Percentiles rank a stretch among this genome's conserved stretches.
Conservation (phyloP, 78 protist genomes). For the Protostelium mycophagum region DNA sequence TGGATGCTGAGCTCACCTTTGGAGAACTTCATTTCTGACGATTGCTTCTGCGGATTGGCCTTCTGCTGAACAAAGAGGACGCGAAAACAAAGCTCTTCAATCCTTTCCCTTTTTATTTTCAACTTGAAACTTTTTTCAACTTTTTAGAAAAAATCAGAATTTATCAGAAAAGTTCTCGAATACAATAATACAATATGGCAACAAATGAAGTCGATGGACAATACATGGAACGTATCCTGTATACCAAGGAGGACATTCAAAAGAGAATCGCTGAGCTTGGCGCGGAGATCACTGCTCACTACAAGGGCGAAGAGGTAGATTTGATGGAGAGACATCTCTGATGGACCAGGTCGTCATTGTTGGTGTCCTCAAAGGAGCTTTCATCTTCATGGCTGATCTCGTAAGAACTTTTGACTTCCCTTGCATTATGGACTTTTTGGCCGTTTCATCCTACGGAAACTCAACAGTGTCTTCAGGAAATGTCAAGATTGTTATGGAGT, state of each 20-base stretch:
- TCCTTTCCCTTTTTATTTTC: not conserved
- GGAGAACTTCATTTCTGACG: not conserved
- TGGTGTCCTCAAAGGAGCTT: slow-evolving; percentile 59
- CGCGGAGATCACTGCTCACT: not conserved
- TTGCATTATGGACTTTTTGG: slow-evolving; percentile 48
- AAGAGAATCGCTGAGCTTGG: not conserved
- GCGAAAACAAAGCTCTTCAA: not conserved
- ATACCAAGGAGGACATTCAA: not conserved
- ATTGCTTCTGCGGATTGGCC: not conserved
- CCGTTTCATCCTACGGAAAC: slow-evolving; percentile 43
- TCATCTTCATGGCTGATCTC: slow-evolving; percentile 58
- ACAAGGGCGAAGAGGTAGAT: not conserved
- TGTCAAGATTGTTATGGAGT: slow-evolving; percentile 46
- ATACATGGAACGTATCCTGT: not conserved
- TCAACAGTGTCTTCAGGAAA: slow-evolving; percentile 30
- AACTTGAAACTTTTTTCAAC: not conserved
- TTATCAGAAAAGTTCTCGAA: not conserved
- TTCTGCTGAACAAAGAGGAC: not conserved
- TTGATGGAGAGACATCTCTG: not conserved
- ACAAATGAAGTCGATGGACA: not conserved
- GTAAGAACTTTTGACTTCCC: slow-evolving; percentile 39
- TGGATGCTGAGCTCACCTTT: not conserved
- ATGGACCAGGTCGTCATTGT: not conserved
- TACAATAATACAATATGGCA: not conserved
- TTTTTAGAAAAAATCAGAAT: not conserved